Evolutionary conservation across 352 stramenopile genomes (phyloP), one percentile per base, ranked within the genome.

Genomic region (Phytophthora ramorum): DNA sequence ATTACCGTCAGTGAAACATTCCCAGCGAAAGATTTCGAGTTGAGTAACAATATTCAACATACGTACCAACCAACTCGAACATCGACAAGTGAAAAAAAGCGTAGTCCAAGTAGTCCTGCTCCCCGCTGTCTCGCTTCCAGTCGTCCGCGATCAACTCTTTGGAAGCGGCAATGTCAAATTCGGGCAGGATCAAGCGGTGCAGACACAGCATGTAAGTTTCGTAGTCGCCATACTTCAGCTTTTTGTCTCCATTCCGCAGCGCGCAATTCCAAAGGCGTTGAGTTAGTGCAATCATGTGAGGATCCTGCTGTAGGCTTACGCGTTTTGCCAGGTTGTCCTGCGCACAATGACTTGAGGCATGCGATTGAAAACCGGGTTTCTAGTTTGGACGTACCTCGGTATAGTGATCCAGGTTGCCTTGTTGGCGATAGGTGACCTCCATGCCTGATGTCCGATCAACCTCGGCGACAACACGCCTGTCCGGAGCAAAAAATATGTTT

Each of bases 71-170:
- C 16, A 95, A 71, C 40, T 95, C 86, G 62, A 93, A 93, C 79
- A 95, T 91, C 13, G 86, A 93, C 34, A 91, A 73, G 54, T 95
- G 86, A 51, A 95, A 93, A 35, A 79, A 91, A 4, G 75, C 57
- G 54, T 90, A 95, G 47, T 90, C 72, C 44, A 95, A 68, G 26
- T 74, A 51, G 26, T 88, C 69, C 7, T 79, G 63, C 4, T 79
- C 76, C 8, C 75, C 70, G 4, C 72, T 82, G 13, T 93, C 86
- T 43, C 86, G 81, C 14, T 69, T 62, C 84, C 84, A 95, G 71
- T 92, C 86, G 34, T 91, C 83, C 49, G 71, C 60, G 50, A 95
- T 87, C 3, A 92, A 47, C 17, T 81, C 63, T 37, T 81, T 88
- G 0, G 86, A 95, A 20, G 78, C 76, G 4, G 20, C 57, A 14